Evolutionary conservation across 352 stramenopile genomes (phyloP), one percentile per base, ranked within the genome.

Genomic region (Pythium phragmiticola): DNA sequence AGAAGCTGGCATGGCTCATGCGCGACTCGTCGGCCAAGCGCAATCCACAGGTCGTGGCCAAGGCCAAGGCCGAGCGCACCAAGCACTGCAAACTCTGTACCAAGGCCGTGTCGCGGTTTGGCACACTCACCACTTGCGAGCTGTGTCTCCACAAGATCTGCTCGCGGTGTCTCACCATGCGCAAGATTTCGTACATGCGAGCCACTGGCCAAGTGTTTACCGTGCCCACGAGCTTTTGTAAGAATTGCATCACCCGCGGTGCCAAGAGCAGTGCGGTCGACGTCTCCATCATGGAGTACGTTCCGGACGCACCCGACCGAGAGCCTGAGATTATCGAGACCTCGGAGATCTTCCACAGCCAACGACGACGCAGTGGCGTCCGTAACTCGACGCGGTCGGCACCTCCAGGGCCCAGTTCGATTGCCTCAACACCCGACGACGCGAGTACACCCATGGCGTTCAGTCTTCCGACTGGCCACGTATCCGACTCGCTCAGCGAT

Each of bases 1-100:
- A 73, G 50, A 78, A 78, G 37, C 61, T 78, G 28, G 57, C 64
- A 28, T 76, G 61, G 53, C 53, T 72, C 30, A 45, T 49, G 11
- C 45, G 59, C 19, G 59, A 61, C 14, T 52, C 58, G 17, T 37
- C 58, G 0, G 54, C 21, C 41, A 50, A 43, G 66, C 60, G 46
- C 37, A 72, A 36, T 50, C 49, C 49, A 8, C 8, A 54, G 33
- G 46, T 58, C 36, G 46, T 60, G 4, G 50, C 63, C 49, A 59
- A 60, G 41, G 63, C 63, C 55, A 65, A 60, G 33, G 14, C 7
- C 46, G 41, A 11, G 51, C 60, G n/a, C 60, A 52, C 1, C 21
- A 67, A 67, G 36, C 30, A 61, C 23, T 67, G 60, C 51, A 43
- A 51, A 7, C 34, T 67, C 21, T 67, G 60, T 28, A 30, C 49